Base-by-base conservation (phyloP, 164 flowering plant species). In the Liriodendron chinense region DNA sequence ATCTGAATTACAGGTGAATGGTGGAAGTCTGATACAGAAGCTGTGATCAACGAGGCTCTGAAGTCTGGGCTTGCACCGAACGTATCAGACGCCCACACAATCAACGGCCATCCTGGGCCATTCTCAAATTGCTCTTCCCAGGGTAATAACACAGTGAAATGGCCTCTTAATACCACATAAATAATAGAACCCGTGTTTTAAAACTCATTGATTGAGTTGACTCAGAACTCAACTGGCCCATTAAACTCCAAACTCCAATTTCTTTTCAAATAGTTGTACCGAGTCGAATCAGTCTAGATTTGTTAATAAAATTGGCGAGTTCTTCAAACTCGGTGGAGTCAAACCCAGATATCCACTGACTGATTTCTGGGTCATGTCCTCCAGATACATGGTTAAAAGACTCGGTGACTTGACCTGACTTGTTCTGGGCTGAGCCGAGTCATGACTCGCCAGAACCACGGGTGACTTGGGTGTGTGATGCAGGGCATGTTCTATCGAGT, bases 21-120 rank as follows among this genome's bases (percentile, higher is more conserved):
- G 94, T 92, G 97, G 97, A 92, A 90, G 76, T 88, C 94, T 2
- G 94, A 92, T 48, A 82, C 85, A 0, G 97, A 92, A 78, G 83
- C 86, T 18, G 89, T 92, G 72, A 87, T 92, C 80, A 92, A 88
- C 21, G 75, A 89, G 77, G 93, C 97, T 14, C 50, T 88, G 7
- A 74, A 82, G 47, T 84, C 89, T 0, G 94, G 97, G 20, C 23
- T 83, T 73, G 97, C 93, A 0, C 90, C 94, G 1, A 92, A 92
- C 74, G 93, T 92, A 1, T 90, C 94, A 0, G 93, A 92, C 78
- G 93, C 90, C 65, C 97, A 92, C 77, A 89, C 91, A 24, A 92
- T 92, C 53, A 92, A 92, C 47, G 97, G 97, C 22, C 87, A 83
- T 53, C 92, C 97, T 0, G 97, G 97, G 9, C 84, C 87, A 0